Base-by-base conservation (phyloP, 2,329 filamentous ascomycete genomes). In the Colletotrichum filicis region DNA sequence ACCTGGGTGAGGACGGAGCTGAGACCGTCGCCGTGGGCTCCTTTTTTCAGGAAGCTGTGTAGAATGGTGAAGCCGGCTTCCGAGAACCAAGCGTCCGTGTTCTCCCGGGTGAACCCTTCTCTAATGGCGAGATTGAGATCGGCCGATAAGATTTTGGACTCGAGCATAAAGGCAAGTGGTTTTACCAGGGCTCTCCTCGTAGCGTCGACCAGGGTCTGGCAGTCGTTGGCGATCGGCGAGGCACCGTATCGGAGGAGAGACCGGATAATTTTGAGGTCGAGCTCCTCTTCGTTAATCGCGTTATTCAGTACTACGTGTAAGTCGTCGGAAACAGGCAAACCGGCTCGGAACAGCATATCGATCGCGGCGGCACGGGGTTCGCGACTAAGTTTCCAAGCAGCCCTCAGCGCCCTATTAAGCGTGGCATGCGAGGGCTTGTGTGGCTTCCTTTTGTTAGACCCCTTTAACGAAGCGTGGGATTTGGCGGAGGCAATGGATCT, bases 131-230 rank as follows among this genome's bases (percentile, higher is more conserved):
- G 80, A 8, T 83, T 84, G 2, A 89, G 80, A 32, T 89, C 85
- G 5, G 84, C 78, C 14, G 78, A 76, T 0, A 84, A 78, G 14
- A 88, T 82, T 0, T 84, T 81, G 16, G 78, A 78, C 11, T 83
- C 78, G 19, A 90, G 75, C 5, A 90, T 79, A 7, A 87, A 76
- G 4, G 81, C 76, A 7, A 90, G 77, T 1, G 84, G 78, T 0
- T 83, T 79, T 1, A 81, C 76, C 16, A 84, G 76, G 4, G 85
- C 78, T 2, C 79, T 83, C 66, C 83, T 81, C 0, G 85, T 82
- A 1, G 87, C 87, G 68, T 89, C 87, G 1, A 88, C 82, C 14
- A 91, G 76, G 1, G 87, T 85, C 77, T 88, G 86, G 78, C 87
- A 89, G 28, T 83, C 83, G 66, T 90, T 88, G 0, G 83, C 82